These are phyloP conservation scores for Coprinopsis cinerea DNA, from an alignment of 768 basidiomycete species.

Conservation along the genomic window DNA sequence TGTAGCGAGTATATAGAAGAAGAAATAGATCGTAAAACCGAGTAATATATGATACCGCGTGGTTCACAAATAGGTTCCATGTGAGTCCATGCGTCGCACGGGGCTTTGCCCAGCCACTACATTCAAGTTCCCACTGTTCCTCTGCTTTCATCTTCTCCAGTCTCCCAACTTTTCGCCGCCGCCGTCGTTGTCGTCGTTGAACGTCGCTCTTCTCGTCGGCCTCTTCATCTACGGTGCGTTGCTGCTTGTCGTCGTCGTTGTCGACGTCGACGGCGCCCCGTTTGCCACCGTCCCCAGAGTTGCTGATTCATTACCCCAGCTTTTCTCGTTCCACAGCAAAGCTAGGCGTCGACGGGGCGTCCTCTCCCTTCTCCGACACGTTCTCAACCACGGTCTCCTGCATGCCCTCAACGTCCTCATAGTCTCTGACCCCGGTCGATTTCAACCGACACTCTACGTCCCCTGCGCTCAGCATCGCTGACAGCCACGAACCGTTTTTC, in stretches of 20 bases:
- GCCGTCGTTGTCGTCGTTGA: too few relatives aligned
- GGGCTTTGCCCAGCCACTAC: too few relatives aligned
- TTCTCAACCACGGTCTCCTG: slow-evolving; percentile 26
- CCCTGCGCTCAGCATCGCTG: slow-evolving; percentile 18
- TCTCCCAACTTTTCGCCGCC: slow-evolving; percentile 17
- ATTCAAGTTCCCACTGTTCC: slow-evolving; percentile 14
- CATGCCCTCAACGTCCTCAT: slow-evolving; percentile 23
- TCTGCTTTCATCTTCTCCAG: slow-evolving; percentile 23
- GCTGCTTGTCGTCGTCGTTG: slow-evolving; percentile 15
- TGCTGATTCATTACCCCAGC: slow-evolving; percentile 19
- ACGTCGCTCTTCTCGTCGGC: too few relatives aligned
- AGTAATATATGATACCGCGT: too few relatives aligned
- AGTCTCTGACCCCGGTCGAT: slow-evolving; percentile 24
- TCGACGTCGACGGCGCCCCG: slow-evolving; percentile 8
- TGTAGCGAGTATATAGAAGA: too few relatives aligned
- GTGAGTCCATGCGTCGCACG: too few relatives aligned
- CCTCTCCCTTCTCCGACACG: slow-evolving; percentile 27
- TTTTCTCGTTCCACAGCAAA: slow-evolving; percentile 8
- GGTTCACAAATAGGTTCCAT: too few relatives aligned
- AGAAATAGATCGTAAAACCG: too few relatives aligned
- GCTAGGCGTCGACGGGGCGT: slow-evolving; percentile 23
- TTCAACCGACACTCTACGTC: slow-evolving; percentile 16
- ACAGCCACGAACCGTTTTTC: slow-evolving; percentile 18
- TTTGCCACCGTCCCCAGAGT: slow-evolving; percentile 8
- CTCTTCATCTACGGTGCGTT: too few relatives aligned